Conservation (phyloP, 352 stramenopile genomes). For the Peronosclerospora sorghi region DNA sequence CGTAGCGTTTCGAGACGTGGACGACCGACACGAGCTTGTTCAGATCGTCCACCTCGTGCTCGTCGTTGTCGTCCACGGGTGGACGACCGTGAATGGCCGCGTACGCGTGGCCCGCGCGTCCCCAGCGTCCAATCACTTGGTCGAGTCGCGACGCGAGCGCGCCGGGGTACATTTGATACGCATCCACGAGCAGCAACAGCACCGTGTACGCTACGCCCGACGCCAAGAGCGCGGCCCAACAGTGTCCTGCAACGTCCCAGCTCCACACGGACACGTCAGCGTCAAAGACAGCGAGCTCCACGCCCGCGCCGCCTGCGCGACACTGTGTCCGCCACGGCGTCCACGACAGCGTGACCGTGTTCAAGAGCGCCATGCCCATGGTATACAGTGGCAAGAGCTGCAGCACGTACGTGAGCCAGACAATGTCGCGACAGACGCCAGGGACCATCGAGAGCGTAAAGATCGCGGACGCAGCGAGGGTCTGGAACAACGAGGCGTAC, state of each 20-base stretch:
- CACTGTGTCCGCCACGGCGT: slow-evolving; percentile 34
- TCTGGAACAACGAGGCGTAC: slow-evolving; percentile 59
- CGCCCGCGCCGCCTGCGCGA: neutral
- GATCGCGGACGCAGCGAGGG: slow-evolving; percentile 36
- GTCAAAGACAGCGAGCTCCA: too few relatives aligned
- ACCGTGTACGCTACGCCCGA: slow-evolving; percentile 38
- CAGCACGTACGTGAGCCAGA: slow-evolving; percentile 32
- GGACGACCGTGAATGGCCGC: too few relatives aligned
- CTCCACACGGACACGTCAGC: slow-evolving; percentile 30
- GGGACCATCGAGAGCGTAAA: slow-evolving; percentile 41
- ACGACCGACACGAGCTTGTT: too few relatives aligned
- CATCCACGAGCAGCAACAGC: slow-evolving; percentile 47
- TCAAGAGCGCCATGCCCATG: slow-evolving; percentile 33
- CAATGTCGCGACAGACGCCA: slow-evolving; percentile 33
- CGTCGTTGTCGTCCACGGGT: too few relatives aligned
- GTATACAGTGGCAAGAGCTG: slow-evolving; percentile 52
- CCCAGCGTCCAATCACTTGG: too few relatives aligned
- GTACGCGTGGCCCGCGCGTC: too few relatives aligned
- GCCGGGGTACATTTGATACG: slow-evolving; percentile 68
- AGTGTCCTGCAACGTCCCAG: slow-evolving; percentile 39
- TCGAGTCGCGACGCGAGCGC: too few relatives aligned
- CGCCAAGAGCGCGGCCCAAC: slow-evolving; percentile 26
- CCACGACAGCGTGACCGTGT: slow-evolving; percentile 44
- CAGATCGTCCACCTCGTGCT: too few relatives aligned
- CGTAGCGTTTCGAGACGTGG: too few relatives aligned